Evolutionary conservation across 2,329 filamentous ascomycete genomes (phyloP).

Genomic region (Coniochaeta hoffmannii): DNA sequence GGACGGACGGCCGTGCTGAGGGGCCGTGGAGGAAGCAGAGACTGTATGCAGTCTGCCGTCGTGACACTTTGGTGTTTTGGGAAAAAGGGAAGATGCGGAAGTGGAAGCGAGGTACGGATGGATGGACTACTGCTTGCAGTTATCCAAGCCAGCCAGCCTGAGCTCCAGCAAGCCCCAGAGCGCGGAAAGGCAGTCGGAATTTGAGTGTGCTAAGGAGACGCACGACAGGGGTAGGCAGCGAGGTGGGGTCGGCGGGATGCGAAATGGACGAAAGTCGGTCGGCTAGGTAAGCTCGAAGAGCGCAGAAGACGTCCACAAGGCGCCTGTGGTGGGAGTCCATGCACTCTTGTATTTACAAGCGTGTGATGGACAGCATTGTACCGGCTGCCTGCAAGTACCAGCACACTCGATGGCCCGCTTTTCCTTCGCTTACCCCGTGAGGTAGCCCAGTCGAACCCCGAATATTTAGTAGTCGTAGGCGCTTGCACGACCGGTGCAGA

Average conservation of each 20-base stretch:
- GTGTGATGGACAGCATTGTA: background rate
- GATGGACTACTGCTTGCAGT: conserved; percentile 1
- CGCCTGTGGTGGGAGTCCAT: background rate
- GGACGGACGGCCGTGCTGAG: background rate
- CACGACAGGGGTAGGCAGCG: background rate
- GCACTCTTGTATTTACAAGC: conserved; percentile 9
- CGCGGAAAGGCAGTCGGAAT: background rate
- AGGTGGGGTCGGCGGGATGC: background rate
- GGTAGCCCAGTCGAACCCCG: background rate
- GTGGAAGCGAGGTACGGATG: background rate
- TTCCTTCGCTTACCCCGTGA: conserved; percentile 17
- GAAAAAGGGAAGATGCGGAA: background rate
- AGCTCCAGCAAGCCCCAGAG: background rate
- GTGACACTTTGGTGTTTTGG: background rate
- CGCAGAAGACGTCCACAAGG: background rate
- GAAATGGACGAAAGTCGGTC: background rate
- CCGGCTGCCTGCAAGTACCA: background rate
- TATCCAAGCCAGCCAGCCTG: background rate
- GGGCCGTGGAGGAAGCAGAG: background rate
- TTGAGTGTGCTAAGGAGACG: background rate
- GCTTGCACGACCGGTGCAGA: background rate
- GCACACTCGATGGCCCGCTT: conserved; percentile 2
- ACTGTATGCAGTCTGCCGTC: background rate
- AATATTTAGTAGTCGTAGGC: background rate
- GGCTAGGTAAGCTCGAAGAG: background rate